Percentiles rank a stretch among this genome's conserved stretches.
Evolutionary conservation across 1,284 basidiomycete species (phyloP).

Genomic region (Marasmius fiardii): DNA sequence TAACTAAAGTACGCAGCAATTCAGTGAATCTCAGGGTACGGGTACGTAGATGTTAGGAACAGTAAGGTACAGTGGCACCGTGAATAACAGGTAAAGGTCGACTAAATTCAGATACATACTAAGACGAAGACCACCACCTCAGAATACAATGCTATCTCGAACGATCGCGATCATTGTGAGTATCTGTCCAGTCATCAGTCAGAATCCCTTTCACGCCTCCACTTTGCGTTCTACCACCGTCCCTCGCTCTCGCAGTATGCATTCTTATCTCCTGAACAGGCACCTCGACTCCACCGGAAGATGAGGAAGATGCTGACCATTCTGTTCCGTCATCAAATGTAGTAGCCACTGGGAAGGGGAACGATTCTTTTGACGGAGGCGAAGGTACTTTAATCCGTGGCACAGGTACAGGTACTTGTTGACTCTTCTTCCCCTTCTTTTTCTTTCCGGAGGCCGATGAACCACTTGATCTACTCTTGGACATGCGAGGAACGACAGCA

Average conservation of each 20-base stretch:
- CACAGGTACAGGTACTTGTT: conserved; percentile 38
- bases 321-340: conserved; percentile 35
- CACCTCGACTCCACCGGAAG: conserved; percentile 4
- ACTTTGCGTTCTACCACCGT: conserved; percentile 78
- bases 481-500: conserved; percentile 13
- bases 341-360: conserved; percentile 54
- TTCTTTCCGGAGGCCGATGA: conserved; percentile 21
- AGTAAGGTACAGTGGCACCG: too few species aligned
- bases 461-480: conserved; percentile 26
- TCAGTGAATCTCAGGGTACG: neutral
- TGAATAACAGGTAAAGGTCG: too few species aligned
- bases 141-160: neutral
- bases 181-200: conserved; percentile 34
- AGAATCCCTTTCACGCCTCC: conserved; percentile 72
- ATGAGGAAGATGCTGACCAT: conserved; percentile 11
- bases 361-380: conserved; percentile 41
- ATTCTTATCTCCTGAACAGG: conserved; percentile 36
- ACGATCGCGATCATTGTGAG: neutral
- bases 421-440: conserved; percentile 30
- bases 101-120: too few species aligned
- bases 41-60: too few species aligned
- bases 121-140: too few species aligned
- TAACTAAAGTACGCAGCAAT: too few species aligned
- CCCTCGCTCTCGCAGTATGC: conserved; percentile 67
- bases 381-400: conserved; percentile 33